Evolutionary conservation across 2,329 filamentous ascomycete species (phyloP).

Genomic region (Shiraia sp.): DNA sequence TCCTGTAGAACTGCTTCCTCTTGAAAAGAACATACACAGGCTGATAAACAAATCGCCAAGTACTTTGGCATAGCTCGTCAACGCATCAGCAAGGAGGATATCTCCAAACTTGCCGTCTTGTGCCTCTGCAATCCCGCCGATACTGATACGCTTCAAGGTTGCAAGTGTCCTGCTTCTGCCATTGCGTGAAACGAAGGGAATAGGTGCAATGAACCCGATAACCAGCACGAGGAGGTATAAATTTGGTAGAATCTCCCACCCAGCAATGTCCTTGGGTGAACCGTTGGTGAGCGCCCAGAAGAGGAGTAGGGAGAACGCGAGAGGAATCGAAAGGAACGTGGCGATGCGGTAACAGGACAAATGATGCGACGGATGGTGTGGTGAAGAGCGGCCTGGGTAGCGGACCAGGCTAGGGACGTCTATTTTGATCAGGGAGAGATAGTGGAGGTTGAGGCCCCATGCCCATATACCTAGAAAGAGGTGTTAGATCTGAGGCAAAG

Average conservation of each 20-base stretch:
- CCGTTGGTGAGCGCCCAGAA: slow-evolving; percentile 85
- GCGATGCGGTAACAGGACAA: slow-evolving; percentile 85
- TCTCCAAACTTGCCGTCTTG: slow-evolving; percentile 94
- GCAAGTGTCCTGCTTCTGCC: slow-evolving; percentile 77
- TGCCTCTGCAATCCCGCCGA: slow-evolving; percentile 84
- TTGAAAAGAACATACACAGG: slow-evolving; percentile 85
- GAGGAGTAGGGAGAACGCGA: slow-evolving; percentile 70
- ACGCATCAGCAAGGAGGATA: slow-evolving; percentile 86
- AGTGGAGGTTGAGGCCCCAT: slow-evolving; percentile 91
- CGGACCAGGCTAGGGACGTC: slow-evolving; percentile 85
- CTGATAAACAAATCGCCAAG: slow-evolving; percentile 87
- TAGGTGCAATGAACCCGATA: slow-evolving; percentile 71
- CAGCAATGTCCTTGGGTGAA: slow-evolving; percentile 68
- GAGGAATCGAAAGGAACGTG: slow-evolving; percentile 71
- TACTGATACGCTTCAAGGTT: slow-evolving; percentile 74
- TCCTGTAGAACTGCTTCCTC: slow-evolving; percentile 72
- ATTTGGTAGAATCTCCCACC: slow-evolving; percentile 85
- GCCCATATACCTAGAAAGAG: slow-evolving; percentile 77
- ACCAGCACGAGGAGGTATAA: slow-evolving; percentile 75
- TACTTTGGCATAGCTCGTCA: slow-evolving; percentile 94
- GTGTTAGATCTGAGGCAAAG: not conserved
- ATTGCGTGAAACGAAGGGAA: slow-evolving; percentile 67
- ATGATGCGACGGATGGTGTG: slow-evolving; percentile 74
- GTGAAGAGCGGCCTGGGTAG: slow-evolving; percentile 75
- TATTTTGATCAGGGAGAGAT: slow-evolving; percentile 77